These are phyloP conservation scores for Exophiala calicioides DNA, from an alignment of 2,329 filamentous ascomycete genomes.

Conservation along the genomic window DNA sequence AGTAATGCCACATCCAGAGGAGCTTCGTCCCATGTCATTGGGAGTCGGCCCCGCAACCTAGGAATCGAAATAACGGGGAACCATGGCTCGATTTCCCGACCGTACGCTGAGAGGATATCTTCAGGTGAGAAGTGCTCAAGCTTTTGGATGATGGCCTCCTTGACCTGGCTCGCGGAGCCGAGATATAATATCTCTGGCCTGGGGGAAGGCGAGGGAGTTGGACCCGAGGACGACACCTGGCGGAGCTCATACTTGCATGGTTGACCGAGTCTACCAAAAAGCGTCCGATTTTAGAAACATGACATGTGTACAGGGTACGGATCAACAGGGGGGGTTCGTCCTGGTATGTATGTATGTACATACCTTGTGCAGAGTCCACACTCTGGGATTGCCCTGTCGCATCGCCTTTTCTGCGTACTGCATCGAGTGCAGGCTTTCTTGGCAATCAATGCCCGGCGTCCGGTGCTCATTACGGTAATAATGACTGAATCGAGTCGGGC, in stretches of 20 bases:
- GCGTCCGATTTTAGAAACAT: background rate
- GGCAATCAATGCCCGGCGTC: background rate
- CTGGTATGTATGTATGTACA: background rate
- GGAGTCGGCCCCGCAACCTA: background rate
- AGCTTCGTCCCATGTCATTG: background rate
- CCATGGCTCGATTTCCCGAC: conserved; percentile 5
- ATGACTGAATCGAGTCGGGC: too few species aligned
- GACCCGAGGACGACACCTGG: background rate
- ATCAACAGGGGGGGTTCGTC: background rate
- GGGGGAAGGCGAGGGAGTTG: background rate
- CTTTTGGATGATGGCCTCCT: conserved; percentile 2
- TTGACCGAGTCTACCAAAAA: background rate
- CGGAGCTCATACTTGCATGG: conserved; percentile 1
- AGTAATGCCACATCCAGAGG: conserved; percentile 1
- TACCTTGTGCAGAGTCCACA: conserved; percentile 14
- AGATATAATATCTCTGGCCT: background rate
- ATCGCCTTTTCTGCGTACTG: conserved; percentile 10
- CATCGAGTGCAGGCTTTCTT: conserved; percentile 13
- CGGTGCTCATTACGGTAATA: too few species aligned
- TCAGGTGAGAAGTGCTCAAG: background rate
- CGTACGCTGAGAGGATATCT: conserved; percentile 1
- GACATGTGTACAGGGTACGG: background rate
- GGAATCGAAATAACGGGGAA: conserved; percentile 3
- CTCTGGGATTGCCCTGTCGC: conserved; percentile 1
- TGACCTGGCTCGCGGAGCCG: background rate